Base-by-base conservation (phyloP, 176 grass and related monocot genomes). In the Eleusine indica region DNA sequence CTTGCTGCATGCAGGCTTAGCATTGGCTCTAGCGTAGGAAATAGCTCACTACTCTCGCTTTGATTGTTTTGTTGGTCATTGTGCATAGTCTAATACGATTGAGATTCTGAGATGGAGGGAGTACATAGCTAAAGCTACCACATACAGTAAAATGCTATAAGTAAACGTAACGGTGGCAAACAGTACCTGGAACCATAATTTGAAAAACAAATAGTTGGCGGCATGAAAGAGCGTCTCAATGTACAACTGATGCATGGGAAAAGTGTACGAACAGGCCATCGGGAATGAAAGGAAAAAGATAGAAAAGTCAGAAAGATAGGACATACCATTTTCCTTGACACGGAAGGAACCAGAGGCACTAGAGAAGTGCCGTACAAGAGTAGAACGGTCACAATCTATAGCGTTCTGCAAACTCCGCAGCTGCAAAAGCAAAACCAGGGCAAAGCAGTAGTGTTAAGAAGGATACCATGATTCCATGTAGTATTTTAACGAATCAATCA, bases 401-500 rank as follows among this genome's bases (percentile, higher is more conserved):
- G 73, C 43, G 77, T 78, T 91, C 17, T 92, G 90, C 76, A 93
- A 80, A 89, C 58, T 91, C 71, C 84, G 89, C 87, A 97, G 81
- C 94, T 97, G 92, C 63, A 86, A 18, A 78, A 10, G 80, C 25
- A 18, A 78, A 10, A 82, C 25, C 49, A 80, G 70, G 71, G 53
- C 70, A 51, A 84, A 49, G 78, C n/a, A 9, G 21, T 0, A 66
- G 56, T 9, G 68, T 18, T 71, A 79, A 15, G 0, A 51, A 29
- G 18, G 16, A 39, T 47, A 58, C 4, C 17, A 40, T n/a, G 48
- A 48, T 18, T 57, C 28, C 73, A 70, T 49, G 7, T 61, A 53
- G 43, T 8, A 41, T 49, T n/a, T 32, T 44, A 65, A n/a, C 42
- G 28, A 43, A 14, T 78, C 18, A 67, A 71, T 8, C 43, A 4